Evolutionary conservation across 306 rosid genomes (phyloP), one percentile per base, ranked within the genome.

Genomic region (Gillenia trifoliata): DNA sequence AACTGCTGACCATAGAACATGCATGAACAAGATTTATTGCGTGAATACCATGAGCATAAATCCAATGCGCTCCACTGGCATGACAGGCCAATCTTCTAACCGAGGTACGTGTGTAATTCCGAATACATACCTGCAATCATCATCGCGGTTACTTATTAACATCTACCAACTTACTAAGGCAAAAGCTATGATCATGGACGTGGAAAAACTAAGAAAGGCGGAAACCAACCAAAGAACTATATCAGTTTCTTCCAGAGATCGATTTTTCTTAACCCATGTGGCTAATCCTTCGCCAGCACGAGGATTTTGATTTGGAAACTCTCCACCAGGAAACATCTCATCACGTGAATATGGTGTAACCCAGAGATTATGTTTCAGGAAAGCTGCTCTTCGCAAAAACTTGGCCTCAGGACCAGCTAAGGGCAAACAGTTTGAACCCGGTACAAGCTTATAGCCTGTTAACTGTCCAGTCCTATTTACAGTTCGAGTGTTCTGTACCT

Each of bases 11-110:
- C 23, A 52, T 45, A 71, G 45, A 60, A 65, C 20, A 11, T 78
- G 33, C 49, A 36, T 28, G 22, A 9, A 30, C 30, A 70, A 33
- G 59, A n/a, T 66, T 9, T 22, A 64, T n/a, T 25, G 3, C 43
- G 73, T 29, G 65, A 41, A 26, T 91, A 92, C 96, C 93, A 83
- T 70, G 23, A 92, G 96, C 83, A 71, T 81, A 73, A 92, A 92
- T 59, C 97, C 97, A 34, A 92, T 83, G 83, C 61, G 93, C 84
- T 92, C 97, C 79, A 86, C 98, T 3, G 95, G 96, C 96, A 90
- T 93, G 62, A 90, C 98, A 61, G 98, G 98, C 98, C 98, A 92
- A 74, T 92, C 96, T 82, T 92, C 98, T 67, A 90, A 74, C 17
- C 93, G 86, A 66, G 97, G 96, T 69, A 89, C 81, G 19, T 90